Conservation (phyloP, 2,329 filamentous ascomycete species). For the Coleophoma crateriformis region DNA sequence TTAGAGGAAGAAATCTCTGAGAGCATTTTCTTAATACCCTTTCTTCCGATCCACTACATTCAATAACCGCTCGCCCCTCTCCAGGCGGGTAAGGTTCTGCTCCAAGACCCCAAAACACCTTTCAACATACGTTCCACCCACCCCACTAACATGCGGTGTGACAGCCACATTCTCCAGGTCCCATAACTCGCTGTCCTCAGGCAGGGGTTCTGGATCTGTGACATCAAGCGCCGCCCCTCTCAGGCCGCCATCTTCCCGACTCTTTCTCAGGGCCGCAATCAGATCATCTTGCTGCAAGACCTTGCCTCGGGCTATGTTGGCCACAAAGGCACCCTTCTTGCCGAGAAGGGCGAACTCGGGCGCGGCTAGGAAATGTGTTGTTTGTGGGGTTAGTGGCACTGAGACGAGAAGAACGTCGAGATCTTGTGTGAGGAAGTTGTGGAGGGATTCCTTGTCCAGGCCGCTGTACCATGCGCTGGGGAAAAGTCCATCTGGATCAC, state of each 20-base stretch:
- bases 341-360: constrained; percentile 29
- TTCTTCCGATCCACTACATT: constrained; percentile 56
- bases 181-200: constrained; percentile 56
- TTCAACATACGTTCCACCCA: constrained; percentile 46
- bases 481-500: constrained; percentile 29
- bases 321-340: constrained; percentile 44
- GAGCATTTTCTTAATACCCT: constrained; percentile 44
- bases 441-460: constrained; percentile 22
- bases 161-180: constrained; percentile 54
- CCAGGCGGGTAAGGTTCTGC: constrained; percentile 47
- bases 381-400: constrained; percentile 29
- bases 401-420: constrained; percentile 32
- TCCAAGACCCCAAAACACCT: constrained; percentile 52
- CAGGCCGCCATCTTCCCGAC: constrained; percentile 36
- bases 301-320: constrained; percentile 59
- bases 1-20: too few species aligned
- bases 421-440: constrained; percentile 28
- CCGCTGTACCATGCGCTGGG: constrained; percentile 32
- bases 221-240: constrained; percentile 62
- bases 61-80: constrained; percentile 47
- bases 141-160: constrained; percentile 59
- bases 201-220: constrained; percentile 62
- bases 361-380: constrained; percentile 32
- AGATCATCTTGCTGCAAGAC: constrained; percentile 57
- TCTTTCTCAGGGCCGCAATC: constrained; percentile 41